These are phyloP conservation scores for Haplosporangium gracile DNA, from an alignment of 192 early-diverging fungal genomes.

Conservation along the genomic window DNA sequence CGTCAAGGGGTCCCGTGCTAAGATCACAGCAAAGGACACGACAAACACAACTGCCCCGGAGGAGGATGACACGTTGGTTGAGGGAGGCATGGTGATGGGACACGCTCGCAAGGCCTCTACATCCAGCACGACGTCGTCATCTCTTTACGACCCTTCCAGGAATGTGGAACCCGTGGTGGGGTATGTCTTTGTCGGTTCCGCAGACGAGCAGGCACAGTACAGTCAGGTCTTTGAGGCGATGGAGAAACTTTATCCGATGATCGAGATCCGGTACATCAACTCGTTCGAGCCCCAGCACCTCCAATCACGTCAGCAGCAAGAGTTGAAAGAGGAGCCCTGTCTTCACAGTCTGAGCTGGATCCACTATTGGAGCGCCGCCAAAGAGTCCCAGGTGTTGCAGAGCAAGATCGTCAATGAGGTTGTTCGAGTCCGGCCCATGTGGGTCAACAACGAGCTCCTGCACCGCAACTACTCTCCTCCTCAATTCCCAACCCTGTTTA, in stretches of 20 bases:
- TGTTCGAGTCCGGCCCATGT: constrained; percentile 47
- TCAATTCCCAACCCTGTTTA: not conserved
- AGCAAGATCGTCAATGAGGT: constrained; percentile 55
- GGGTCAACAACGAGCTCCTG: constrained; percentile 38
- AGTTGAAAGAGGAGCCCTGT: constrained; percentile 37
- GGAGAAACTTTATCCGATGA: constrained; percentile 22
- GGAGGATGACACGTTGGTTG: not conserved
- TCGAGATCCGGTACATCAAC: constrained; percentile 54
- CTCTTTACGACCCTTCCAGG: not conserved
- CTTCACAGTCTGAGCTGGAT: constrained; percentile 47
- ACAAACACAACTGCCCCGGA: not conserved
- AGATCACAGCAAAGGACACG: not conserved
- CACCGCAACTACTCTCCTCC: constrained; percentile 40
- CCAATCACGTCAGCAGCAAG: constrained; percentile 47
- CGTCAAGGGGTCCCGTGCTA: not conserved
- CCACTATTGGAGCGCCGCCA: constrained; percentile 55
- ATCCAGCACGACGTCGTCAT: not conserved
- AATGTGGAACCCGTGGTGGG: constrained; percentile 25
- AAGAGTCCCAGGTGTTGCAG: constrained; percentile 51
- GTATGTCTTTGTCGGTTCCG: constrained; percentile 50
- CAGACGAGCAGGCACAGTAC: constrained; percentile 42
- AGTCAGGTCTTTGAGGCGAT: constrained; percentile 45
- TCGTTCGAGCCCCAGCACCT: constrained; percentile 46
- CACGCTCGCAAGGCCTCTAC: not conserved
- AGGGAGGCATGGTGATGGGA: constrained; percentile 33